Evolutionary conservation across 805 yeast genomes (phyloP), one percentile per base, ranked within the genome.

Genomic region (Blastobotrys chiropterorum): DNA sequence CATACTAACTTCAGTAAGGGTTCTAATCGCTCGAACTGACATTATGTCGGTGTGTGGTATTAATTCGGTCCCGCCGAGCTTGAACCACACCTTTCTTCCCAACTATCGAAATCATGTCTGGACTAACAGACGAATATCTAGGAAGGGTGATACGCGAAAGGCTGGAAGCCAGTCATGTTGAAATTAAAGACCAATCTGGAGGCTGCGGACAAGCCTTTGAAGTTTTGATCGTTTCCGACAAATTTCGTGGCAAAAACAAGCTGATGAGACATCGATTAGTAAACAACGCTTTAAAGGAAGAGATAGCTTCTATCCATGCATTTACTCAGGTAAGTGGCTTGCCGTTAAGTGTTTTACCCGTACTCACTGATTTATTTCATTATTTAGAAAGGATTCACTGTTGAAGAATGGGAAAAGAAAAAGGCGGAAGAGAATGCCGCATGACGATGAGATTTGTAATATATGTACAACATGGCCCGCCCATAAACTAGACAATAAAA

Each of bases 201-300:
- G 99, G 99, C 1, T 94, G 99, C 70, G 99, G 99, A 3, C 97
- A 92, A 67, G 96, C 98, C 2, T 92, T 90, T 68, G 96, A 95
- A 39, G 96, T 90, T 34, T 78, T 87, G 4, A 90, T 95, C 22
- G 96, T 94, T 7, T 72, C 74, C 69, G 83, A 80, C 44, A 63
- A 73, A 19, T 94, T 95, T 67, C 67, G 75, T 54, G 94, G 94
- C 20, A 88, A 89, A 70, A 89, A 88, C 70, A 86, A 86, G 66
- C 73, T 94, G 47, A 79, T 82, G 73, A 79, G 99, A 63, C 96
- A 92, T 61, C 75, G 98, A 58, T 62, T 90, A 59, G 96, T 95
- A 46, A 94, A 94, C 67, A 72, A 66, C 31, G 82, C 86, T 1
- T 74, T 94, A 56, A 83, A 84, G 60, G 88, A 85, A n/a, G 96